A percentile compares a stretch with the other conserved stretches of the same genome.
Evolutionary conservation across 2,329 filamentous ascomycete genomes (phyloP).

Genomic region (Ophiostoma novo-ulmi): DNA sequence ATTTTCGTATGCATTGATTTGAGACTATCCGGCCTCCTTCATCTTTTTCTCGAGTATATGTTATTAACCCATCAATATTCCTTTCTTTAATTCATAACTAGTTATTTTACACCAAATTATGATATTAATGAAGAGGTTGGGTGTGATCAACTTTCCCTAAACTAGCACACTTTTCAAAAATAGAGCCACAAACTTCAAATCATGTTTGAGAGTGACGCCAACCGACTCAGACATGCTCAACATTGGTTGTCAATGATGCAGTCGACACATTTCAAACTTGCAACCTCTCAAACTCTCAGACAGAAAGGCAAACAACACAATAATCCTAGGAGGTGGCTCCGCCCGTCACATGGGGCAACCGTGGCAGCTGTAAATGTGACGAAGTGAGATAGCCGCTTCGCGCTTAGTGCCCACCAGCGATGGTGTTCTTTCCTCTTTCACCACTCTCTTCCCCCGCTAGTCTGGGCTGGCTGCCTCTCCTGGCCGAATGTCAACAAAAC

Average conservation of each 20-base stretch:
- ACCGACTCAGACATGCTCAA: background rate
- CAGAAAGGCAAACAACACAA: background rate
- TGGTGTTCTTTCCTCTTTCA: slow-evolving; percentile 10
- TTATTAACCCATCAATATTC: too few relatives aligned
- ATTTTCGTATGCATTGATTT: too few relatives aligned
- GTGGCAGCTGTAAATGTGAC: slow-evolving; percentile 18
- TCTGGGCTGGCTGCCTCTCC: slow-evolving; percentile 25
- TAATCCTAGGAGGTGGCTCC: background rate
- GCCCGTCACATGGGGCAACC: slow-evolving; percentile 28
- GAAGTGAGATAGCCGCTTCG: slow-evolving; percentile 19
- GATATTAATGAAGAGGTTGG: background rate
- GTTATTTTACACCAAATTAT: too few relatives aligned
- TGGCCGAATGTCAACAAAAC: slow-evolving; percentile 26
- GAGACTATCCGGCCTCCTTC: too few relatives aligned
- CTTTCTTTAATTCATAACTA: too few relatives aligned
- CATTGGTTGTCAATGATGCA: background rate
- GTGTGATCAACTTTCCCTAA: background rate
- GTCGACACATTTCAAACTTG: background rate
- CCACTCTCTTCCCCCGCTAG: slow-evolving; percentile 20
- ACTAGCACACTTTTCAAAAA: background rate
- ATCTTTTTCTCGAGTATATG: too few relatives aligned
- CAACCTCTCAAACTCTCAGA: background rate
- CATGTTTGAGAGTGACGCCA: background rate
- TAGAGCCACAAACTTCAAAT: background rate
- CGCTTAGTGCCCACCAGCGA: slow-evolving; percentile 19